Conservation (phyloP, 345 rosid species). For the Ceriops decandra region DNA sequence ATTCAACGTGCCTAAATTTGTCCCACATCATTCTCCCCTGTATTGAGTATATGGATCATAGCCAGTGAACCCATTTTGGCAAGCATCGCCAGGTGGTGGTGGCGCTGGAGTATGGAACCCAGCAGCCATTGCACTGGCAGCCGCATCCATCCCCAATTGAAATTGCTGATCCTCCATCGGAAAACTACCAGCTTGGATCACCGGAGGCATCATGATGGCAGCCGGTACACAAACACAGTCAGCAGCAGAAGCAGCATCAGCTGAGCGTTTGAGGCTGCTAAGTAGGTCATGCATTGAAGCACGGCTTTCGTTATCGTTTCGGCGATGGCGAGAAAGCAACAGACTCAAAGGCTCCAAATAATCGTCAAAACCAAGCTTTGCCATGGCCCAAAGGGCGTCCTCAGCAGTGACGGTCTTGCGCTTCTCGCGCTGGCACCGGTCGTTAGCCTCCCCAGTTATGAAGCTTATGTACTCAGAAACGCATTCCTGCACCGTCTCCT, state of each 20-base stretch:
- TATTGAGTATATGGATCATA: constrained; percentile 7
- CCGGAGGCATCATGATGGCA: no score
- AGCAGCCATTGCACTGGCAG: constrained; percentile 9
- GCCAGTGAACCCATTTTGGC: no score
- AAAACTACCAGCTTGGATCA: no score
- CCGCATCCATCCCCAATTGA: background rate
- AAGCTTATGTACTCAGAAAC: constrained; percentile 97
- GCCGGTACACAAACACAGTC: background rate
- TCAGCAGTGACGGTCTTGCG: constrained; percentile 94
- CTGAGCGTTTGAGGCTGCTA: constrained; percentile 1
- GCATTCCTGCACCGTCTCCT: constrained; percentile 94
- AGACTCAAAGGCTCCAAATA: constrained; percentile 74
- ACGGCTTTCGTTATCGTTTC: constrained; percentile 56
- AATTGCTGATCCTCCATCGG: no score
- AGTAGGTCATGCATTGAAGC: constrained; percentile 15
- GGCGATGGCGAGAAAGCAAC: constrained; percentile 77
- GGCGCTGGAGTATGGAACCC: constrained; percentile 4
- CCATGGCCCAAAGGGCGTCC: constrained; percentile 92
- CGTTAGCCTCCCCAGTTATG: constrained; percentile 95
- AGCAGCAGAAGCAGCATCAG: constrained; percentile 8
- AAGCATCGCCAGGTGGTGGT: background rate
- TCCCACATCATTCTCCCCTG: background rate
- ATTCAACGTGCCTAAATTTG: no score
- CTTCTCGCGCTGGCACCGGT: constrained; percentile 92
- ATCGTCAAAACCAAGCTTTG: constrained; percentile 88